Evolutionary conservation across 805 yeast genomes (phyloP).

Genomic region (Teunomyces pallodes): DNA sequence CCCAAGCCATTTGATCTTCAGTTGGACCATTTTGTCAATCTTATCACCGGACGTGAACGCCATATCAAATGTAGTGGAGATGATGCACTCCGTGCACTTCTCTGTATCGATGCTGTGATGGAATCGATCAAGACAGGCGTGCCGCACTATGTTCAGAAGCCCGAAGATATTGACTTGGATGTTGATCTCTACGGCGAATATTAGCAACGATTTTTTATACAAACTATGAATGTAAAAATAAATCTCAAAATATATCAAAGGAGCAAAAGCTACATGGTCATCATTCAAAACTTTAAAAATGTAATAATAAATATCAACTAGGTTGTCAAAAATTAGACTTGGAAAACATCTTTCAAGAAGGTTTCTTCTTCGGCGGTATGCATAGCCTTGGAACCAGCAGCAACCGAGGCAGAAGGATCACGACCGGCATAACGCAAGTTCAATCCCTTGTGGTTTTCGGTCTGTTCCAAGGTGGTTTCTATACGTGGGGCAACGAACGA

Average conservation of each 20-base stretch:
- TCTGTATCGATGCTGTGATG: conserved; percentile 36
- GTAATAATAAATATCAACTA: background rate
- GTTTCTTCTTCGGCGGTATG: conserved; percentile 87
- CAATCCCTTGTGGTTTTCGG: conserved; percentile 60
- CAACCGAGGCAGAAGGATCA: conserved; percentile 97
- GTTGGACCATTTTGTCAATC: conserved; percentile 35
- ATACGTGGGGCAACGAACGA: conserved; percentile 80
- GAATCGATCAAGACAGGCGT: conserved; percentile 32
- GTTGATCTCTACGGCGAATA: conserved; percentile 8
- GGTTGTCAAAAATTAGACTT: background rate
- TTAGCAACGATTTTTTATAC: background rate
- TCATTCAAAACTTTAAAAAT: background rate
- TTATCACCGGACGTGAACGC: conserved; percentile 26
- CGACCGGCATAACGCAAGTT: conserved; percentile 89
- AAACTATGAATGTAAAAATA: background rate
- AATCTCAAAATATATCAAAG: background rate
- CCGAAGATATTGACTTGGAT: conserved; percentile 17
- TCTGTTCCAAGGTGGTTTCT: conserved; percentile 69
- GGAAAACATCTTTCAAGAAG: conserved; percentile 77
- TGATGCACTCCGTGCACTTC: conserved; percentile 37
- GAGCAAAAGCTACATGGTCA: background rate
- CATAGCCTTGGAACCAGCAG: conserved; percentile 92
- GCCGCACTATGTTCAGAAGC: conserved; percentile 28
- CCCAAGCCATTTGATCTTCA: conserved; percentile 36
- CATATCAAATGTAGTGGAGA: conserved; percentile 32